These are phyloP conservation scores for Chaetomium strumarium DNA, from an alignment of 2,329 filamentous ascomycete genomes.

Conservation along the genomic window DNA sequence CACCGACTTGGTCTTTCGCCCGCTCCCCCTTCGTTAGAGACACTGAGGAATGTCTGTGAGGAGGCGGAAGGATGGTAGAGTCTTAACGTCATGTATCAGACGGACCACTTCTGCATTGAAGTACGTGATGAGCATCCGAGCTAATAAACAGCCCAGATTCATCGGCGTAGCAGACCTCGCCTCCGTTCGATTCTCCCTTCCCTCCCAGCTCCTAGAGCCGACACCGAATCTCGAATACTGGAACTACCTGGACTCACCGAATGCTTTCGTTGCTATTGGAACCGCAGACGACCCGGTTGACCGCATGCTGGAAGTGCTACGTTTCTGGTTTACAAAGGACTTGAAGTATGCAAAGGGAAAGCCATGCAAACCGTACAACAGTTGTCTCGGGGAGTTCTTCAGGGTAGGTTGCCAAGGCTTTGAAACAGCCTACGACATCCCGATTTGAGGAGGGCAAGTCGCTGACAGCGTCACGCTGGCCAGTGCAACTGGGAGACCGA, in stretches of 20 bases:
- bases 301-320: conserved; percentile 88
- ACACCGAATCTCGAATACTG: conserved; percentile 98
- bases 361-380: conserved; percentile 99
- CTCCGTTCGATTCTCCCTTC: conserved; percentile 89
- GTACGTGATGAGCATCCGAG: neutral
- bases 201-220: conserved; percentile 90
- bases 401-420: conserved; percentile 52
- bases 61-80: too few species aligned
- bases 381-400: conserved; percentile 94
- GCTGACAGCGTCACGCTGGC: conserved; percentile 18
- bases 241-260: conserved; percentile 94
- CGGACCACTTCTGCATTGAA: too few species aligned
- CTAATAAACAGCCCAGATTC: conserved; percentile 56
- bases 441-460: conserved; percentile 4
- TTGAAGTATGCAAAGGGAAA: conserved; percentile 98
- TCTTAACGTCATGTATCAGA: neutral
- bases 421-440: neutral
- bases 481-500: conserved; percentile 95
- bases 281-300: conserved; percentile 87
- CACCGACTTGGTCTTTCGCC: neutral
- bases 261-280: conserved; percentile 76
- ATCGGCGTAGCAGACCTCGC: conserved; percentile 95
- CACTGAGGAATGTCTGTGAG: neutral
- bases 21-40: neutral
- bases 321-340: conserved; percentile 99